Conservation (phyloP, 352 stramenopile species). For the Globisporangium emineosum region DNA sequence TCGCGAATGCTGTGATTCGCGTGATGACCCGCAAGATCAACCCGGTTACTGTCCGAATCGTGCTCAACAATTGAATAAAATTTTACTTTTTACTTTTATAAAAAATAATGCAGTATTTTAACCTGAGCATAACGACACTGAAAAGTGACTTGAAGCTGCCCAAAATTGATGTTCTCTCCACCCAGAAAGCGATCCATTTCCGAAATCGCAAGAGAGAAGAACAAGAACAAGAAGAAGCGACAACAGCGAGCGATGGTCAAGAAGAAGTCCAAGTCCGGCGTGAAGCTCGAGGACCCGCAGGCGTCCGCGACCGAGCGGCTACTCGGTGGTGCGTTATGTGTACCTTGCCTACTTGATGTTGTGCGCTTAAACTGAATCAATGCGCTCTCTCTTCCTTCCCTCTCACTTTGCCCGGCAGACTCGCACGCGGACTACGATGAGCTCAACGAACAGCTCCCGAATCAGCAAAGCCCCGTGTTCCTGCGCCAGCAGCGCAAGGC, state of each 20-base stretch:
- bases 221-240: slow-evolving; percentile 48
- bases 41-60: too few species aligned
- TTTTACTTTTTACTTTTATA: too few species aligned
- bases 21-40: too few species aligned
- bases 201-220: slow-evolving; percentile 12
- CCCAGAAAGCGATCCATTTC: slow-evolving; percentile 24
- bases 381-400: not conserved
- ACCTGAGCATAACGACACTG: not conserved
- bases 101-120: not conserved
- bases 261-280: slow-evolving; percentile 58
- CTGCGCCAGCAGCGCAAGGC: slow-evolving; percentile 61
- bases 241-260: slow-evolving; percentile 39
- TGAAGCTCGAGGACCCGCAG: slow-evolving; percentile 36
- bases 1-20: too few species aligned
- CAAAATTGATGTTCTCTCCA: slow-evolving; percentile 2
- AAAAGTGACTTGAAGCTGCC: slow-evolving; percentile 27
- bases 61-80: too few species aligned
- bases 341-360: not conserved
- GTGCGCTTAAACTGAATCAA: not conserved
- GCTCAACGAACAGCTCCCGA: slow-evolving; percentile 25
- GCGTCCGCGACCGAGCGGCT: slow-evolving; percentile 44
- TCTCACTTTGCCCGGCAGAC: not conserved
- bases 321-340: slow-evolving; percentile 30
- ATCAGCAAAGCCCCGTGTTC: slow-evolving; percentile 34
- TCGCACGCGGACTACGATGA: slow-evolving; percentile 13